Evolutionary conservation across 2,329 filamentous ascomycete genomes (phyloP), one percentile per base, ranked within the genome.

Genomic region (Calonectria naviculata): DNA sequence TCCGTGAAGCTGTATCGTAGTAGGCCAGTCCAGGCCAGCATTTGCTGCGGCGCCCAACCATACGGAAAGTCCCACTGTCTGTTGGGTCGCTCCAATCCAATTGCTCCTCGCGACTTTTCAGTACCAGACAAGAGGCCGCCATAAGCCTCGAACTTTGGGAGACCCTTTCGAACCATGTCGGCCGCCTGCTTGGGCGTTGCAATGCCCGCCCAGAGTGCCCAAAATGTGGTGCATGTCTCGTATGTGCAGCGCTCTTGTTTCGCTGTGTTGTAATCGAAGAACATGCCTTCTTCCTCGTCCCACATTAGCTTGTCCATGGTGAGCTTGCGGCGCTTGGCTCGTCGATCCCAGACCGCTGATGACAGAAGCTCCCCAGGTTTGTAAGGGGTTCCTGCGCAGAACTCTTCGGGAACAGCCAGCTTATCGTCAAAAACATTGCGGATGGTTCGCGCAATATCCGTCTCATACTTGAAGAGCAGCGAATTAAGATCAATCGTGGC

Each of bases 31-130:
- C 97, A 99, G 1, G 97, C 96, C 47, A 99, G 90, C 86, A 99
- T 98, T 86, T 99, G 97, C 87, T 99, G 97, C 36, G 97, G 97
- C 67, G 97, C 97, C 97, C 97, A 99, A 71, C 97, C 97, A 81
- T 97, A 98, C 0, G 97, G 97, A 81, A 95, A 98, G 82, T 99
- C 97, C 97, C 97, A 99, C 82, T 99, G 97, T 77, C 97, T 92
- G 83, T 98, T 98, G 9, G 97, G 97, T 58, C 96, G 90, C 77
- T 95, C 91, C 44, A 98, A 84, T 15, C 93, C 92, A 72, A 98
- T 87, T 36, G 88, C 86, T 46, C 97, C 97, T 52, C 97, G 93
- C 66, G 95, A 98, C 83, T 95, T 91, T 81, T 98, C 92, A 0
- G 96, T 98, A 65, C 96, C 96, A 1, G 95, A 96, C 1, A 97